phyloP scores from a whole-genome alignment of 768 basidiomycete species.

The Kwoniella dejecticola region DNA sequence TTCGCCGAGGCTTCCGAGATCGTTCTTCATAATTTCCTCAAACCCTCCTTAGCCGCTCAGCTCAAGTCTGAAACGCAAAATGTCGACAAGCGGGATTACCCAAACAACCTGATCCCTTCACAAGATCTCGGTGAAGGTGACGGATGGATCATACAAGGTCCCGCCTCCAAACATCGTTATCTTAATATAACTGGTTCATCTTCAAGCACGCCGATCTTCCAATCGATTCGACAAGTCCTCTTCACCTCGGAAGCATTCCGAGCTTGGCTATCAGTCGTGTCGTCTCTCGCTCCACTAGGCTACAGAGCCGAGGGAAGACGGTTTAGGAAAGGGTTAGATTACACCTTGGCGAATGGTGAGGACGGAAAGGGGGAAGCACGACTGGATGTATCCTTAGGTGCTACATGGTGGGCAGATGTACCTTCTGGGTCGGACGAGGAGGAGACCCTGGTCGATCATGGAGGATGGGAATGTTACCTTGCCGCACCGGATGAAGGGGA shows the following conservation, averaged over 20 bases:
- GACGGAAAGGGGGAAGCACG: slow-evolving; percentile 67
- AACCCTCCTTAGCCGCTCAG: slow-evolving; percentile 65
- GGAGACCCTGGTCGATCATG: slow-evolving; percentile 59
- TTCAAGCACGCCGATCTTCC: slow-evolving; percentile 59
- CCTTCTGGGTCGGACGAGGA: slow-evolving; percentile 43
- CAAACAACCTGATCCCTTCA: slow-evolving; percentile 63
- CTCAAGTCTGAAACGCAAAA: slow-evolving; percentile 69
- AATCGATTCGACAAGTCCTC: slow-evolving; percentile 72
- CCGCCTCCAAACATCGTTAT: slow-evolving; percentile 94
- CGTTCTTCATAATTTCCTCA: slow-evolving; percentile 84
- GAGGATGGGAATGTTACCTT: slow-evolving; percentile 99
- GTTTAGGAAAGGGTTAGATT: slow-evolving; percentile 90
- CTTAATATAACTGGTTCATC: slow-evolving; percentile 67
- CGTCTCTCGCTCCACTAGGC: slow-evolving; percentile 69
- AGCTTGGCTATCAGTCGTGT: slow-evolving; percentile 79
- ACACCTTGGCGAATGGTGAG: slow-evolving; percentile 74
- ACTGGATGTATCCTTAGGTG: slow-evolving; percentile 80
- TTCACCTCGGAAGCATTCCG: slow-evolving; percentile 81
- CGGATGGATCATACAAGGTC: slow-evolving; percentile 75
- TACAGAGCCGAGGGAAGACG: slow-evolving; percentile 78
- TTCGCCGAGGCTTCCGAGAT: slow-evolving; percentile 86
- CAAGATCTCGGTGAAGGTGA: slow-evolving; percentile 67
- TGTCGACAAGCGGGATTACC: slow-evolving; percentile 63
- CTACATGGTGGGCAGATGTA: slow-evolving; percentile 66
- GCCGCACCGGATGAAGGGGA: slow-evolving; percentile 92